These are phyloP conservation scores for Endocalyx cinctus DNA, from an alignment of 2,329 filamentous ascomycete genomes.

Conservation along the genomic window DNA sequence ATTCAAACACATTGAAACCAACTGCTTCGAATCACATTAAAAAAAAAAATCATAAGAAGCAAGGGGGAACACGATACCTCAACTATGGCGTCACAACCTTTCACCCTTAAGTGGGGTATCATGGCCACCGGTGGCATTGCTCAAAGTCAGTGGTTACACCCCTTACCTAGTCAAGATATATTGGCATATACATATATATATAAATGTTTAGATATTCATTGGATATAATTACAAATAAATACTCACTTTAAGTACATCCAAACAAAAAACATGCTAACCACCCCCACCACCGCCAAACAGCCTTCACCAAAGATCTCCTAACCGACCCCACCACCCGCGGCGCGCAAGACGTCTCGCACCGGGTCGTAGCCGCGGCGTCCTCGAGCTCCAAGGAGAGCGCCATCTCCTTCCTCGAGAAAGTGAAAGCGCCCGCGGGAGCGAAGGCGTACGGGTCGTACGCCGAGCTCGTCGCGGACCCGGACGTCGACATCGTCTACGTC, in stretches of 20 bases:
- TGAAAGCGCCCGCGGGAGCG: slow-evolving; percentile 63
- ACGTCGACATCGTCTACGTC: slow-evolving; percentile 83
- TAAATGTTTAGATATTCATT: too few relatives aligned
- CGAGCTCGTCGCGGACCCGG: slow-evolving; percentile 71
- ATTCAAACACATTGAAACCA: too few relatives aligned
- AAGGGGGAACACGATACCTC: too few relatives aligned
- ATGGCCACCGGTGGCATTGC: slow-evolving; percentile 58
- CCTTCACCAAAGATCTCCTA: slow-evolving; percentile 74
- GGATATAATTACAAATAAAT: too few relatives aligned
- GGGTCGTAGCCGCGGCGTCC: slow-evolving; percentile 74
- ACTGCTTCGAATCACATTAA: too few relatives aligned
- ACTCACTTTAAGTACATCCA: too few relatives aligned
- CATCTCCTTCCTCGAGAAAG: slow-evolving; percentile 65
- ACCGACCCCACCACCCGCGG: slow-evolving; percentile 65
- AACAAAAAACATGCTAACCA: too few relatives aligned
- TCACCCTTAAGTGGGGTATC: slow-evolving; percentile 54
- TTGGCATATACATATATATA: too few relatives aligned
- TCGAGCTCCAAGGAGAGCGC: slow-evolving; percentile 69
- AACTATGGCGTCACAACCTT: slow-evolving; percentile 40
- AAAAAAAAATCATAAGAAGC: too few relatives aligned
- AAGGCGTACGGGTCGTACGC: slow-evolving; percentile 76
- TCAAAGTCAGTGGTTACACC: slow-evolving; percentile 45
- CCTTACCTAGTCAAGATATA: too few relatives aligned
- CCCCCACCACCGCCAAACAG: slow-evolving; percentile 32
- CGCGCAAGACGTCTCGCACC: slow-evolving; percentile 69